phyloP scores from a whole-genome alignment of 768 basidiomycete species.

The Pulveroboletus ravenelii region DNA sequence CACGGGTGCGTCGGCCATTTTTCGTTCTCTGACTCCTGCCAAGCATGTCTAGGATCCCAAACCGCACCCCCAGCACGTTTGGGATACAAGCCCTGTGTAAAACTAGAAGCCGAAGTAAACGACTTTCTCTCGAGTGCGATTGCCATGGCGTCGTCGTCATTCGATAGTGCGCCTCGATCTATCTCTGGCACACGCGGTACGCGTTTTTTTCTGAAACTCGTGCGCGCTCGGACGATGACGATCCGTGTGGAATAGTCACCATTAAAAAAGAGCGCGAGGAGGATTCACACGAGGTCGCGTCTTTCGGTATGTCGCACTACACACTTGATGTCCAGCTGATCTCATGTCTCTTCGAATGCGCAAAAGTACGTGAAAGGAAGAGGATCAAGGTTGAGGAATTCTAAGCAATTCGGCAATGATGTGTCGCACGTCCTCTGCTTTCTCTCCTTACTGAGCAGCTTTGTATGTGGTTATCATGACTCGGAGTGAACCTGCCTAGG shows the following conservation, averaged over 20 bases:
- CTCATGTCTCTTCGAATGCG: background rate
- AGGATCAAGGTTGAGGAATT: slow-evolving; percentile 17
- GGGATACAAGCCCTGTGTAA: slow-evolving; percentile 7
- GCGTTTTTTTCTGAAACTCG: background rate
- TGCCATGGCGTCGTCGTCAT: background rate
- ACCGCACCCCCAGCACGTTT: background rate
- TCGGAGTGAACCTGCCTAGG: no score
- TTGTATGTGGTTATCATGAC: no score
- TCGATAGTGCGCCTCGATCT: background rate
- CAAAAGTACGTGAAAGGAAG: slow-evolving; percentile 5
- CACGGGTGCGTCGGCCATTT: background rate
- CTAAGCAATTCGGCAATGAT: no score
- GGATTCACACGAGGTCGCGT: background rate
- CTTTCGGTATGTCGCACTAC: slow-evolving; percentile 1
- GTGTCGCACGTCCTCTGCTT: no score
- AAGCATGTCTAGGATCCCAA: background rate
- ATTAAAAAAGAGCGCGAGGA: slow-evolving; percentile 18
- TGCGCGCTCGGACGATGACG: no score
- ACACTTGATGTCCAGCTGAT: background rate
- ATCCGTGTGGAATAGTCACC: background rate
- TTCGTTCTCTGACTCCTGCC: background rate
- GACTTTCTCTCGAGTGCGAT: background rate
- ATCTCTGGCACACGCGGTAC: background rate
- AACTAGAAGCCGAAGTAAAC: slow-evolving; percentile 4
- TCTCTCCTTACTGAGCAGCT: no score